Base-by-base conservation (phyloP, 139 green algal species). In the Pleodorina starrii region DNA sequence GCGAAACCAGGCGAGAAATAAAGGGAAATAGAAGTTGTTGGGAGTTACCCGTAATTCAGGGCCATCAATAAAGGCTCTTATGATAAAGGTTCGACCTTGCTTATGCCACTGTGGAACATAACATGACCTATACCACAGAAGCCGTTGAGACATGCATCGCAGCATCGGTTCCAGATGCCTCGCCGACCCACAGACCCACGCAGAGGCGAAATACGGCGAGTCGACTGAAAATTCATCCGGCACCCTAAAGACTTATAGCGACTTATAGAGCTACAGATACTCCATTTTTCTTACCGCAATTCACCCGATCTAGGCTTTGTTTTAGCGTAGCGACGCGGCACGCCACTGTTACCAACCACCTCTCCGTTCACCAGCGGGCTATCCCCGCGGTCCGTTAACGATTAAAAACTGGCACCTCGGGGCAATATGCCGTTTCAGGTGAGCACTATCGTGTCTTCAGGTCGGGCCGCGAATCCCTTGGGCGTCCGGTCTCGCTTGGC, bases 371-470 rank as follows among this genome's bases (percentile, higher is more conserved):
- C 35, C 72, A 59, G 25, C 19, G 14, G 12, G 72, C 23, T 59
- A 9, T 77, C 36, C 69, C 21, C 29, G 2, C 35, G 38, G 25
- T 66, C 21, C 29, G 6, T 32, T 32, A 25, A 32, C 40, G 40
- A n/a, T 35, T 54, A 40, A 80, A 35, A 44, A 46, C 69, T 82
- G 74, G 74, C 74, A 27, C 74, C 74, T 11, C 46, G 74, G 38
- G 74, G 74, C 17, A 82, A 48, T 46, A 72, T 84, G 76, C 50
- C 76, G 76, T 84, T 84, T 50, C 76, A 84, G 76, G 76, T 84
- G 50, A 32, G 50, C 1, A 54, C 57, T 10, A 36, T 73, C 2
- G 35, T 57, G 48, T 38, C 32, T 16, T 5, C 5, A 12, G 25
- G 29, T 27, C 29, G 54, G 54, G 54, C 29, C 29, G 54, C 54